Percentiles rank a stretch among this genome's conserved stretches.
phyloP scores from a whole-genome alignment of 139 green algal species.

The Auxenochlorella protothecoides region DNA sequence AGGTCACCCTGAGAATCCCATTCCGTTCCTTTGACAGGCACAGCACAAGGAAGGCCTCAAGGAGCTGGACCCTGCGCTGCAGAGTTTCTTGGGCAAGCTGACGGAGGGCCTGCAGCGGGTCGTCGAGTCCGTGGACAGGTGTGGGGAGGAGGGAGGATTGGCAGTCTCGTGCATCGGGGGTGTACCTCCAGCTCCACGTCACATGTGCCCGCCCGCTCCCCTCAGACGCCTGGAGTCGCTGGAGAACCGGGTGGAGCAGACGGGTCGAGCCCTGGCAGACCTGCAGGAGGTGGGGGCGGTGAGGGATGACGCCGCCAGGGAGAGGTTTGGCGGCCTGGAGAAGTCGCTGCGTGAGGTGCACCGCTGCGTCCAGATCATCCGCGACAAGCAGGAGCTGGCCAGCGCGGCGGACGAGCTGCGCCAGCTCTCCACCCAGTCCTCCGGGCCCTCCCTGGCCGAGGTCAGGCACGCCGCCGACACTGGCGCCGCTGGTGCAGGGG shows the following conservation, averaged over 20 bases:
- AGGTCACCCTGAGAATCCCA: too few relatives aligned
- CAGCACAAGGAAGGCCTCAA: too few relatives aligned
- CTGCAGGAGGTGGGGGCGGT: conserved; percentile 21
- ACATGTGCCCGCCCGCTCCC: too few relatives aligned
- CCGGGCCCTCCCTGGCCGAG: too few relatives aligned
- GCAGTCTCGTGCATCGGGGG: too few relatives aligned
- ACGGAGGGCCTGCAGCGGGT: too few relatives aligned
- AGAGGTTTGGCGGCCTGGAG: conserved; percentile 26
- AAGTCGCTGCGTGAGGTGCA: conserved; percentile 34
- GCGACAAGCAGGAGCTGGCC: conserved; percentile 45
- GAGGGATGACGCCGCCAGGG: conserved; percentile 23
- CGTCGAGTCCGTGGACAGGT: too few relatives aligned
- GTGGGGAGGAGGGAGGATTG: too few relatives aligned
- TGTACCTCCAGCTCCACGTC: too few relatives aligned
- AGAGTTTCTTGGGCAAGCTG: too few relatives aligned
- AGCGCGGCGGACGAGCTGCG: conserved; percentile 38
- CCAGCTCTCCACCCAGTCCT: conserved; percentile 19
- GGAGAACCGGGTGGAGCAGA: conserved; percentile 33
- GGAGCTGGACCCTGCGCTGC: too few relatives aligned
- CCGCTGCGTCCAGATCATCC: conserved; percentile 33
- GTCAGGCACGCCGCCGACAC: background rate
- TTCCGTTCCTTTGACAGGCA: too few relatives aligned
- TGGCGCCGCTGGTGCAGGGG: background rate
- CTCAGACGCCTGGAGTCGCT: conserved; percentile 32
- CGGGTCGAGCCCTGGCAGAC: conserved; percentile 24